Conservation (phyloP, 768 basidiomycete genomes). For the Amanita muscaria region DNA sequence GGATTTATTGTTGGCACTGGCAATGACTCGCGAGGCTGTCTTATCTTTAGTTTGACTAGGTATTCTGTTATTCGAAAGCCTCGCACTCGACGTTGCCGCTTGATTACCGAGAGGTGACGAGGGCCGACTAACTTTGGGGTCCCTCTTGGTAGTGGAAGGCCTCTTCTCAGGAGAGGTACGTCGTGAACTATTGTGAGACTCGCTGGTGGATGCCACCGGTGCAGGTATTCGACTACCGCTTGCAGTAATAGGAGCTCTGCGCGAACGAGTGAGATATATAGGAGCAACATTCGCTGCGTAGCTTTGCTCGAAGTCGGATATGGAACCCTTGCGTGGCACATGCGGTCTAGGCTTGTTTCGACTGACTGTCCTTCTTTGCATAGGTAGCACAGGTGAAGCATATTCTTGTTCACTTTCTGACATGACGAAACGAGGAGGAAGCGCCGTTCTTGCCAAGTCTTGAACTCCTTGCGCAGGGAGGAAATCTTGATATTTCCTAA, state of each 20-base stretch:
- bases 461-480: slow-evolving; percentile 65
- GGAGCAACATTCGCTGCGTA: slow-evolving; percentile 92
- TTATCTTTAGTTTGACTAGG: slow-evolving; percentile 34
- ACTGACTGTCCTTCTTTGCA: not conserved
- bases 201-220: slow-evolving; percentile 36
- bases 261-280: slow-evolving; percentile 50
- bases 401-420: slow-evolving; percentile 83
- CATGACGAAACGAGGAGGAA: slow-evolving; percentile 47
- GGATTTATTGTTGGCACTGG: slow-evolving; percentile 36
- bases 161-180: slow-evolving; percentile 71
- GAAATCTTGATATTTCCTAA: slow-evolving; percentile 73
- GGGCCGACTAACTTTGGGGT: slow-evolving; percentile 35
- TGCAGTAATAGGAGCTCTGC: slow-evolving; percentile 32
- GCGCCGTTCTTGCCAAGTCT: slow-evolving; percentile 62
- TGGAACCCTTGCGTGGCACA: slow-evolving; percentile 45
- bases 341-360: slow-evolving; percentile 46
- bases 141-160: slow-evolving; percentile 26
- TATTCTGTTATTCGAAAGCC: slow-evolving; percentile 29
- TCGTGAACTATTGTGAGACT: slow-evolving; percentile 57
- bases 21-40: slow-evolving; percentile 32
- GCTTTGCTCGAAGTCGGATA: slow-evolving; percentile 84
- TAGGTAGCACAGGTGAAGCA: slow-evolving; percentile 20
- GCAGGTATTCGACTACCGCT: slow-evolving; percentile 44
- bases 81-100: slow-evolving; percentile 21
- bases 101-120: slow-evolving; percentile 35